Evolutionary conservation across 2,329 filamentous ascomycete species (phyloP).

Genomic region (Pseudogymnoascus sp.): DNA sequence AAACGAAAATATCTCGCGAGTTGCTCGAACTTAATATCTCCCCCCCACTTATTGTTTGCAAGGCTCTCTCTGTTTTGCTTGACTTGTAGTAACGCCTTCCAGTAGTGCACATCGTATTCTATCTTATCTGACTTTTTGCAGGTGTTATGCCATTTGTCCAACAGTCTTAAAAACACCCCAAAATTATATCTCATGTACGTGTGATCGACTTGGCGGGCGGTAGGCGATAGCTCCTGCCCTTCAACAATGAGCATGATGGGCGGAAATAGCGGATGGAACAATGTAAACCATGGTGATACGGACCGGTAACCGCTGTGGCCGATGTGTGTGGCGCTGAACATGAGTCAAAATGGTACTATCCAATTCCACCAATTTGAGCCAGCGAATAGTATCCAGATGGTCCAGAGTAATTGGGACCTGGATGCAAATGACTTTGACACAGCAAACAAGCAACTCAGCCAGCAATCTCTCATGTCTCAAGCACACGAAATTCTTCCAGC

Average conservation of each 20-base stretch:
- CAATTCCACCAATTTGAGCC: not conserved
- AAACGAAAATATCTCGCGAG: not conserved
- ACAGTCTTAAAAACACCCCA: not conserved
- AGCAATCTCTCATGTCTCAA: not conserved
- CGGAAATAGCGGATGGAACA: not conserved
- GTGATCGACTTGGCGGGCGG: not conserved
- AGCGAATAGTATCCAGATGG: not conserved
- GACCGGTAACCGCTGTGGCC: not conserved
- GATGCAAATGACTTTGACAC: not conserved
- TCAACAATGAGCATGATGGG: not conserved
- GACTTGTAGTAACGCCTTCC: not conserved
- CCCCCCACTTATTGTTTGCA: not conserved
- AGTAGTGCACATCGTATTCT: not conserved
- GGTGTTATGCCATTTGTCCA: not conserved
- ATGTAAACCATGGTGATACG: not conserved
- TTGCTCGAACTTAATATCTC: not conserved
- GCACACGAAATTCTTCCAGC: not conserved
- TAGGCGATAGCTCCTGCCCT: not conserved
- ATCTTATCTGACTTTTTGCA: constrained; percentile 4
- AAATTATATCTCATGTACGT: not conserved
- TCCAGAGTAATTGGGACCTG: not conserved
- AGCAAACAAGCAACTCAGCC: not conserved
- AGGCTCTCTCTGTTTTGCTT: not conserved
- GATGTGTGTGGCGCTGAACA: not conserved
- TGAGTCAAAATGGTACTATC: not conserved